A percentile compares a stretch with the other conserved stretches of the same genome.
Conservation (phyloP, 1,284 basidiomycete species). For the Sparassis latifolia region DNA sequence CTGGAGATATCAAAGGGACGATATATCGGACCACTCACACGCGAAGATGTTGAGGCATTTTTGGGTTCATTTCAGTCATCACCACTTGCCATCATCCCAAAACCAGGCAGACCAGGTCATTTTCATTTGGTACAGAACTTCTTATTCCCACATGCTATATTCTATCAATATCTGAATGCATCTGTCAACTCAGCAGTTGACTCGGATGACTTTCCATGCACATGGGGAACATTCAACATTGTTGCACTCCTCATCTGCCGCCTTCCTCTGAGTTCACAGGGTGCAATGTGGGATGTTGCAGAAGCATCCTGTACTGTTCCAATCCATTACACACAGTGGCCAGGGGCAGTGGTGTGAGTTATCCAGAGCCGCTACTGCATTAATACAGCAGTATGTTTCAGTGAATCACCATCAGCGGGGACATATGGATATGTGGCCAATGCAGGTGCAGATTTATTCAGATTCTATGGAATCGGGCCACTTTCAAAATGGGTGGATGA, state of each 20-base stretch:
- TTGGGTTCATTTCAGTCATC: background rate
- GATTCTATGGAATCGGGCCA: background rate
- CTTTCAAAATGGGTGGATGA: conserved; percentile 13
- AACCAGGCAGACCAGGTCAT: background rate
- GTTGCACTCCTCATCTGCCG: background rate
- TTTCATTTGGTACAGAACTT: background rate
- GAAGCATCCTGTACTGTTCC: background rate
- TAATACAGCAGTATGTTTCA: background rate
- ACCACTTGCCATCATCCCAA: conserved; percentile 4
- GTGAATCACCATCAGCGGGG: background rate
- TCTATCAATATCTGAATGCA: conserved; percentile 9
- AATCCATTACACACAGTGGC: background rate
- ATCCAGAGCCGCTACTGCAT: conserved; percentile 1
- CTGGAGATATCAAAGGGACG: background rate
- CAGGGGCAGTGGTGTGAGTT: background rate
- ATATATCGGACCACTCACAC: background rate
- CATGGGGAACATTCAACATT: background rate
- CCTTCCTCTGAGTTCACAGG: background rate
- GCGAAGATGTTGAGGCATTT: background rate
- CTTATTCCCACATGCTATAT: background rate
- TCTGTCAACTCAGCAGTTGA: background rate
- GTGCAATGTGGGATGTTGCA: background rate
- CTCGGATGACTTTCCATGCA: background rate
- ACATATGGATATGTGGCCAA: background rate
- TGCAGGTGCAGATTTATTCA: background rate